Conservation (phyloP, 192 early-diverging fungal genomes). For the Entomortierella parvispora region DNA sequence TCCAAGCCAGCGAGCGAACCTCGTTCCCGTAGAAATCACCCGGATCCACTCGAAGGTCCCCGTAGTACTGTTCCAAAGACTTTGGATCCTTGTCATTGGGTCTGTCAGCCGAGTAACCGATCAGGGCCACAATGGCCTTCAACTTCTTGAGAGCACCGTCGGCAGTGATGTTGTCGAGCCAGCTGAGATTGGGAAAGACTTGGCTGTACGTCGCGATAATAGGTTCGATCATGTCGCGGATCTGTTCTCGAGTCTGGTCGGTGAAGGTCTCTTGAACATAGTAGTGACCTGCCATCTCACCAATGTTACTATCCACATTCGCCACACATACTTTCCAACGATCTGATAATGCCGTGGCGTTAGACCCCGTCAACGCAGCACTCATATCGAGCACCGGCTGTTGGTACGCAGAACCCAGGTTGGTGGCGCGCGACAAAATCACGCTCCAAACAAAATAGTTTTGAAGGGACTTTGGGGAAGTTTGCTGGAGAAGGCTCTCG, state of each 20-base stretch:
- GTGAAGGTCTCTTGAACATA: slow-evolving; percentile 33
- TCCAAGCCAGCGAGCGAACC: slow-evolving; percentile 46
- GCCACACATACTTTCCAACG: slow-evolving; percentile 49
- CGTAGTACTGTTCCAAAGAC: slow-evolving; percentile 58
- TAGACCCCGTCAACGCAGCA: not conserved
- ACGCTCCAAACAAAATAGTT: slow-evolving; percentile 58
- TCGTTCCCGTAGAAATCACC: slow-evolving; percentile 66
- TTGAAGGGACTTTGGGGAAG: slow-evolving; percentile 40
- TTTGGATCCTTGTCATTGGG: slow-evolving; percentile 51
- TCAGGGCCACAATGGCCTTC: slow-evolving; percentile 56
- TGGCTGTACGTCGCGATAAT: slow-evolving; percentile 48
- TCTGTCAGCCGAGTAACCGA: slow-evolving; percentile 65
- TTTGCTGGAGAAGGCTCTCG: slow-evolving; percentile 18
- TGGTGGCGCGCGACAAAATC: slow-evolving; percentile 32
- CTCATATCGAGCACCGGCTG: slow-evolving; percentile 22
- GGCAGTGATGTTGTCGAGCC: slow-evolving; percentile 66
- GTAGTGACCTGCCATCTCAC: slow-evolving; percentile 31
- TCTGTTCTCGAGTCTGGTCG: not conserved
- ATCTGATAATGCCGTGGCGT: slow-evolving; percentile 20
- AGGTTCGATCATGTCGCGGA: slow-evolving; percentile 38
- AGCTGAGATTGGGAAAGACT: slow-evolving; percentile 49
- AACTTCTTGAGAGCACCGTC: slow-evolving; percentile 63
- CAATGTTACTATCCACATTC: slow-evolving; percentile 23
- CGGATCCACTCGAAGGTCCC: slow-evolving; percentile 40
- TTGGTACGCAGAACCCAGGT: slow-evolving; percentile 32